Conservation (phyloP, 2,329 filamentous ascomycete species). For the Diaporthe nobilis region DNA sequence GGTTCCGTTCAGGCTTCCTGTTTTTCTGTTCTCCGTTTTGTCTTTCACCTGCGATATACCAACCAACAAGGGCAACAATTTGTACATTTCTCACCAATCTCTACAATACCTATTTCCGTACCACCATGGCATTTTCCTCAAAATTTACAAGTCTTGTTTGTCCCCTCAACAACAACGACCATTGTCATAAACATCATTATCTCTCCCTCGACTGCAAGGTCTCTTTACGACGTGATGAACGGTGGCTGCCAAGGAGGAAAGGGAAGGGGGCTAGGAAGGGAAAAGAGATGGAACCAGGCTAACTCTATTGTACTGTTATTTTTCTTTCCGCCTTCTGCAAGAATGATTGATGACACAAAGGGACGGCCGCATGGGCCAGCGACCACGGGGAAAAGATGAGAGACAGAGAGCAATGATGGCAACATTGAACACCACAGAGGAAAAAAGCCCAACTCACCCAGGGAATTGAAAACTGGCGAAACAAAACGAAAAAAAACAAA, state of each 20-base stretch:
- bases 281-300: slow-evolving; percentile 23
- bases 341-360: slow-evolving; percentile 42
- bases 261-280: slow-evolving; percentile 16
- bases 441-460: slow-evolving; percentile 5
- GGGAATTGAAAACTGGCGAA: slow-evolving; percentile 10
- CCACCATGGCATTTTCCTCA: slow-evolving; percentile 23
- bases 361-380: slow-evolving; percentile 36
- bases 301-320: slow-evolving; percentile 36
- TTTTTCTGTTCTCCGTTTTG: background rate
- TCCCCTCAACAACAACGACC: slow-evolving; percentile 4
- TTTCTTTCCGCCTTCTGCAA: slow-evolving; percentile 28
- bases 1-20: background rate
- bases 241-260: slow-evolving; percentile 20
- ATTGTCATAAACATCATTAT: slow-evolving; percentile 9
- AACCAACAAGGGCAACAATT: slow-evolving; percentile 34
- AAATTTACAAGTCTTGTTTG: slow-evolving; percentile 29
- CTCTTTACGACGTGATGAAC: slow-evolving; percentile 38
- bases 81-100: slow-evolving; percentile 32
- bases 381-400: slow-evolving; percentile 11
- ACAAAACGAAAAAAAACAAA: slow-evolving; percentile 38
- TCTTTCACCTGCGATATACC: slow-evolving; percentile 28
- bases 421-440: slow-evolving; percentile 34
- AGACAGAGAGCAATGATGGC: slow-evolving; percentile 27
- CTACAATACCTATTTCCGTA: slow-evolving; percentile 27
- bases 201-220: slow-evolving; percentile 15